Percentiles rank a stretch among this genome's conserved stretches.
phyloP scores from a whole-genome alignment of 768 basidiomycete species.

The Tylopilus vinaceipallidus region DNA sequence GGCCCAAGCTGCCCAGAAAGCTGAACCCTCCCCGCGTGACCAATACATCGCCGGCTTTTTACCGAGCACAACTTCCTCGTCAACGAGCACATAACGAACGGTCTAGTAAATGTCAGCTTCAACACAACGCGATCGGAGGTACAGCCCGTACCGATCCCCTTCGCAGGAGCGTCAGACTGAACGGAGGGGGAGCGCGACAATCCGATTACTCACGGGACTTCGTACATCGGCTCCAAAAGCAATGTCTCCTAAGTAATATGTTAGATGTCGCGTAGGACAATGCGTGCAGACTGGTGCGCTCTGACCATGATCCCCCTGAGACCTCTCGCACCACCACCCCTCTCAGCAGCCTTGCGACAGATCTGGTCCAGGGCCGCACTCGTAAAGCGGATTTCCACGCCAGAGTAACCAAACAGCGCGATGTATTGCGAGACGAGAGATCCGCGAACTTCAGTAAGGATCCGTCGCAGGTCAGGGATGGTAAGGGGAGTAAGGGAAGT shows the following conservation, averaged over 20 bases:
- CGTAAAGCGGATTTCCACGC: conserved; percentile 86
- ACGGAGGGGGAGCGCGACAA: conserved; percentile 1
- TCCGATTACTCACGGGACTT: conserved; percentile 68
- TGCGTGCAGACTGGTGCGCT: conserved; percentile 1
- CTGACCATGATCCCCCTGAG: conserved; percentile 84
- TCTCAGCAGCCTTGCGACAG: conserved; percentile 70
- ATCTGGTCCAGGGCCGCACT: conserved; percentile 76
- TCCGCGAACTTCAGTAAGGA: conserved; percentile 89
- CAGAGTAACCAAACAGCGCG: conserved; percentile 78
- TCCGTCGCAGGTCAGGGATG: conserved; percentile 78
- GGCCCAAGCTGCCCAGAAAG: conserved; percentile 79
- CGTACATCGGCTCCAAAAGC: conserved; percentile 89
- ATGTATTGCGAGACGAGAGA: conserved; percentile 89
- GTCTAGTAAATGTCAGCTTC: conserved; percentile 42
- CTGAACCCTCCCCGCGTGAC: conserved; percentile 60
- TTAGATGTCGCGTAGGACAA: conserved; percentile 1
- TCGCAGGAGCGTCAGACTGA: conserved; percentile 3
- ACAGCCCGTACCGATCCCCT: conserved; percentile 63
- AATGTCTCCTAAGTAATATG: conserved; percentile 57
- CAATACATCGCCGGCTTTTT: conserved; percentile 70
- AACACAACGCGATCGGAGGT: background rate
- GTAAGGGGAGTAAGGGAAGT: conserved; percentile 81
- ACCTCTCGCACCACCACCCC: conserved; percentile 90
- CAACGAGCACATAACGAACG: conserved; percentile 80
- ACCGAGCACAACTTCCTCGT: conserved; percentile 66